phyloP scores from a whole-genome alignment of 345 rosid species.

The Pugionium dolabratum region DNA sequence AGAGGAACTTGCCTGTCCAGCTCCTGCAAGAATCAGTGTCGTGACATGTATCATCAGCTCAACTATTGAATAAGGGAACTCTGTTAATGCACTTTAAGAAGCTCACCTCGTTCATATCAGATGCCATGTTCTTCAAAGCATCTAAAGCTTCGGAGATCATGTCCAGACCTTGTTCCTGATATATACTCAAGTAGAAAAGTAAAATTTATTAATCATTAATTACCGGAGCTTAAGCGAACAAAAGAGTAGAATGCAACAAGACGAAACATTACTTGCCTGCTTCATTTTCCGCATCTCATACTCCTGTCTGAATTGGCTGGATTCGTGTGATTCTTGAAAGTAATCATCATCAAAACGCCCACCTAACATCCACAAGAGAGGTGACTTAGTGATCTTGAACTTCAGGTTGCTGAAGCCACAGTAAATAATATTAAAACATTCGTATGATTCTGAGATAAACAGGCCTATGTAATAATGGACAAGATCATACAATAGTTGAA shows the following conservation, averaged over 20 bases:
- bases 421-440: not conserved
- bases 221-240: not conserved
- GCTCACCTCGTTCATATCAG: constrained; percentile 94
- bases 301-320: constrained; percentile 85
- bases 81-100: constrained; percentile 18
- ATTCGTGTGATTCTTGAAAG: constrained; percentile 76
- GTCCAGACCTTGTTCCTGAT: constrained; percentile 94
- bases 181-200: constrained; percentile 23
- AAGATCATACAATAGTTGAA: not conserved
- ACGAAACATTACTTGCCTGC: constrained; percentile 57
- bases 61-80: constrained; percentile 15
- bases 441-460: constrained; percentile 8
- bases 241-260: constrained; percentile 1
- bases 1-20: constrained; percentile 93
- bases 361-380: constrained; percentile 46
- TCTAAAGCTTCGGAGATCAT: constrained; percentile 94
- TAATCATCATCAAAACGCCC: constrained; percentile 84
- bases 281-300: constrained; percentile 88
- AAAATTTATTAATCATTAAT: constrained; percentile 16
- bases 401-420: constrained; percentile 22
- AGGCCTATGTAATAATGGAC: not conserved
- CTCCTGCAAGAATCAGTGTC: constrained; percentile 58
- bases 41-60: constrained; percentile 27
- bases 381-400: constrained; percentile 30
- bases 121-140: constrained; percentile 94